phyloP scores from a whole-genome alignment of 306 rosid genomes.

The Quercus wislizeni region DNA sequence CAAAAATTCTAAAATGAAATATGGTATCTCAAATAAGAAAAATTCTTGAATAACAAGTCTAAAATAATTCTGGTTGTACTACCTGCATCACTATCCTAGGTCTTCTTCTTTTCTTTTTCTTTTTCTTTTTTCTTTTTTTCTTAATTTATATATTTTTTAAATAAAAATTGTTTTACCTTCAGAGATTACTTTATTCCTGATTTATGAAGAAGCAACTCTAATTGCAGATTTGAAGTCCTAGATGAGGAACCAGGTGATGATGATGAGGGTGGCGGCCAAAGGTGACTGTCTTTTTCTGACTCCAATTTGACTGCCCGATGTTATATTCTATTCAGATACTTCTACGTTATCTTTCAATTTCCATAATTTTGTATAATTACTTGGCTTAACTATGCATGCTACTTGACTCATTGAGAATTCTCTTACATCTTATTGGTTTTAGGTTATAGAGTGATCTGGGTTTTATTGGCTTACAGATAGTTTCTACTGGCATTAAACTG shows the following conservation, averaged over 20 bases:
- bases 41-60: no score
- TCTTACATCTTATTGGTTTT: neutral
- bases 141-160: no score
- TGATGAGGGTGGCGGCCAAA: slow-evolving; percentile 78
- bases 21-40: no score
- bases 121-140: neutral
- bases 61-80: no score
- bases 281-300: slow-evolving; percentile 37
- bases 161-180: neutral
- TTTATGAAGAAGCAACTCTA: neutral
- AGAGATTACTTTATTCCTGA: neutral
- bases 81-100: neutral
- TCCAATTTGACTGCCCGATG: neutral
- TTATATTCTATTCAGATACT: neutral
- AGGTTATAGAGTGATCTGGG: neutral
- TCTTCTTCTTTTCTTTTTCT: neutral
- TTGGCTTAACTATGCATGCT: neutral
- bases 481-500: neutral
- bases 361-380: neutral
- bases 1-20: no score
- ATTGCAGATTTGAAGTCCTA: slow-evolving; percentile 82
- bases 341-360: neutral
- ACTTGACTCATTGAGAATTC: neutral
- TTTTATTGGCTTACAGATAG: neutral
- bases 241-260: slow-evolving; percentile 99